Conservation (phyloP, 371 early-diverging fungal species). For the Saksenaea oblongispora region DNA sequence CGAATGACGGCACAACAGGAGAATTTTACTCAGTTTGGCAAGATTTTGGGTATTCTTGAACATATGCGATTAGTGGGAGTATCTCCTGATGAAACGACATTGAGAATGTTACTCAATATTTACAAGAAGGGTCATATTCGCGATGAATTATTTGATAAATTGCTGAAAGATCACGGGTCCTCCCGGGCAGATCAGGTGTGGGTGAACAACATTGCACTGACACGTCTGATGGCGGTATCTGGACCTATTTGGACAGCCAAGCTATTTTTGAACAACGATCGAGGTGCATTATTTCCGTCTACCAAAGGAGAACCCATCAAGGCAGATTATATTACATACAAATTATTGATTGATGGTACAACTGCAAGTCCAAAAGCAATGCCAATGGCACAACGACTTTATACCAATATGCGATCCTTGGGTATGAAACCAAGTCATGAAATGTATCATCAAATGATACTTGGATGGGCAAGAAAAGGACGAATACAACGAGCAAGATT, state of each 20-base stretch:
- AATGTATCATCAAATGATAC: slow-evolving; percentile 29
- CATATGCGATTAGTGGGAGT: slow-evolving; percentile 41
- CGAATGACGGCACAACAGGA: slow-evolving; percentile 21
- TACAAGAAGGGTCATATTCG: slow-evolving; percentile 26
- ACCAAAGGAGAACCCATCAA: slow-evolving; percentile 12
- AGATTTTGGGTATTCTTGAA: slow-evolving; percentile 33
- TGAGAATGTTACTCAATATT: slow-evolving; percentile 29
- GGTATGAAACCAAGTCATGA: slow-evolving; percentile 23
- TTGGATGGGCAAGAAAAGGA: slow-evolving; percentile 21
- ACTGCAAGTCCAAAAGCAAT: slow-evolving; percentile 6
- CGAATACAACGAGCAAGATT: slow-evolving; percentile 28
- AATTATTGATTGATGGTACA: slow-evolving; percentile 30
- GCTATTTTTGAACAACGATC: slow-evolving; percentile 22
- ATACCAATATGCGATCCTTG: slow-evolving; percentile 28
- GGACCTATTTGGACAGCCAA: slow-evolving; percentile 9
- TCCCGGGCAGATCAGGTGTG: slow-evolving; percentile 27
- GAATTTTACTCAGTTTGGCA: slow-evolving; percentile 15
- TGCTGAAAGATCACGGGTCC: slow-evolving; percentile 15
- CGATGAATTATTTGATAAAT: slow-evolving; percentile 16
- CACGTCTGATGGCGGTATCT: slow-evolving; percentile 10
- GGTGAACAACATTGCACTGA: slow-evolving; percentile 39
- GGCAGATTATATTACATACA: slow-evolving; percentile 32
- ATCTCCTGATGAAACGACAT: slow-evolving; percentile 31
- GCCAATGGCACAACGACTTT: slow-evolving; percentile 20
- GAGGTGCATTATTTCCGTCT: slow-evolving; percentile 1